Percentiles rank a stretch among this genome's conserved stretches.
Evolutionary conservation across 78 protist species (phyloP).

Genomic region (Dictyostelium brefeldianum): DNA sequence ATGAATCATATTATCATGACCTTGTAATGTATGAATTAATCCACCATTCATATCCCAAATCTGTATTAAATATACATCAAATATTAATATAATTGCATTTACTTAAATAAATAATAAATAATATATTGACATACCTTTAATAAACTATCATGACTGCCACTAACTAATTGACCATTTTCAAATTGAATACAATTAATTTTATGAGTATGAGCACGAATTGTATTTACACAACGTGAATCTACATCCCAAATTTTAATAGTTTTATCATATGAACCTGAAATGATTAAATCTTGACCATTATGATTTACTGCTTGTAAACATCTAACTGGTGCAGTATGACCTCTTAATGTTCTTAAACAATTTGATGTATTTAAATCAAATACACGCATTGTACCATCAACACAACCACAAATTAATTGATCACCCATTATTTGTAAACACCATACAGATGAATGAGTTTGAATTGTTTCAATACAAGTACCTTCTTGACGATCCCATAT

Average conservation of each 20-base stretch:
- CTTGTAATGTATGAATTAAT: constrained; percentile 64
- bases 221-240: constrained; percentile 44
- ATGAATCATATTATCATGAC: constrained; percentile 82
- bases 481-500: constrained; percentile 75
- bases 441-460: constrained; percentile 64
- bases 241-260: constrained; percentile 65
- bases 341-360: constrained; percentile 58
- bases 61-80: not conserved
- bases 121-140: constrained; percentile 10
- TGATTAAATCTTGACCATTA: constrained; percentile 64
- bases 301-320: constrained; percentile 71
- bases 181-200: constrained; percentile 70
- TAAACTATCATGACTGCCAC: constrained; percentile 76
- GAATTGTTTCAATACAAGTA: constrained; percentile 60
- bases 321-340: constrained; percentile 74
- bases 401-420: constrained; percentile 69
- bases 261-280: constrained; percentile 64
- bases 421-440: constrained; percentile 67
- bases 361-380: constrained; percentile 65
- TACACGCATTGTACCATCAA: constrained; percentile 71
- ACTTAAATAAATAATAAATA: not conserved
- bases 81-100: not conserved
- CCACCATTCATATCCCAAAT: constrained; percentile 79
- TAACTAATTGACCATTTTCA: constrained; percentile 74
- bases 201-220: constrained; percentile 73